A percentile compares a stretch with the other conserved stretches of the same genome.
Evolutionary conservation across 116 monocot species (phyloP).

Genomic region (Cymodocea nodosa): DNA sequence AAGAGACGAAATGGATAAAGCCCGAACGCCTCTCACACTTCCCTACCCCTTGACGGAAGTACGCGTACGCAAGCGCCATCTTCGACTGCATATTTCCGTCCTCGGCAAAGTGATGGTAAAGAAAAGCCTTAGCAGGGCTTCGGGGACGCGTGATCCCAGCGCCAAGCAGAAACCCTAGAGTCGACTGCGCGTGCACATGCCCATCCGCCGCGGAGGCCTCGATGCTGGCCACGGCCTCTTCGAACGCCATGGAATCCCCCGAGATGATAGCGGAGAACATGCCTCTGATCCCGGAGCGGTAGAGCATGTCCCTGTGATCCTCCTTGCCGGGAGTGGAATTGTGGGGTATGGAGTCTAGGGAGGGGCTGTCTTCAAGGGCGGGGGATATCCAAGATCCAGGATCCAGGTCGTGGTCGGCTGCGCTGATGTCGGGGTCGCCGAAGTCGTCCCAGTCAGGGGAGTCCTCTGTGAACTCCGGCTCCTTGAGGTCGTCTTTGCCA

Average conservation of each 20-base stretch:
- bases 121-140: conserved; percentile 43
- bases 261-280: conserved; percentile 43
- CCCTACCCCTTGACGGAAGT: conserved; percentile 67
- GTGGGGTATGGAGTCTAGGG: neutral
- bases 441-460: conserved; percentile 65
- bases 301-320: conserved; percentile 16
- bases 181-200: conserved; percentile 58
- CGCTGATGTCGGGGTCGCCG: conserved; percentile 21
- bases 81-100: conserved; percentile 74
- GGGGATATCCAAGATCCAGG: conserved; percentile 67
- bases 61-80: conserved; percentile 78
- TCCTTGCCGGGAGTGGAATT: conserved; percentile 7
- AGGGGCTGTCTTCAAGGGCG: conserved; percentile 29
- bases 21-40: too few relatives aligned
- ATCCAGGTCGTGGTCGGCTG: conserved; percentile 32
- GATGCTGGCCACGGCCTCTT: conserved; percentile 42
- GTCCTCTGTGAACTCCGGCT: conserved; percentile 10
- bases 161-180: conserved; percentile 46
- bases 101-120: conserved; percentile 63
- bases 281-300: conserved; percentile 35
- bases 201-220: conserved; percentile 39
- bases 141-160: conserved; percentile 27
- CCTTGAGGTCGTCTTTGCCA: conserved; percentile 17
- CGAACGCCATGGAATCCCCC: conserved; percentile 39
- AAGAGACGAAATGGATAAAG: neutral